phyloP scores from a whole-genome alignment of 2,329 filamentous ascomycete genomes.

The Didymella arachidicola region DNA sequence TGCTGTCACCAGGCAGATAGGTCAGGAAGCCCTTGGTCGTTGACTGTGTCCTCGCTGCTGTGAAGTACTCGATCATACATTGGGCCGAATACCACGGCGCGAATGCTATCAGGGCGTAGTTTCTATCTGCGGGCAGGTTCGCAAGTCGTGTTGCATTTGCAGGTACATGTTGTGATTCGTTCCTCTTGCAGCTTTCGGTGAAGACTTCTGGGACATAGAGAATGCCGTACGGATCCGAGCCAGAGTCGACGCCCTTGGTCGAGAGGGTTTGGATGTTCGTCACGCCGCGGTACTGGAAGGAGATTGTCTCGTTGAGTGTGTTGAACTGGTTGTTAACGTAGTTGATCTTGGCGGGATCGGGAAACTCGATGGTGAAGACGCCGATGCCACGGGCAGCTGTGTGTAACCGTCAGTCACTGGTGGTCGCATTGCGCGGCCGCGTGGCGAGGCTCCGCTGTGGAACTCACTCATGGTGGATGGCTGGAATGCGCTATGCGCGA shows the following conservation, averaged over 20 bases:
- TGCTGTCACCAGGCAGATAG: constrained; percentile 58
- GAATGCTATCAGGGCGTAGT: constrained; percentile 79
- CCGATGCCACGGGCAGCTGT: constrained; percentile 47
- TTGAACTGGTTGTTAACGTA: constrained; percentile 43
- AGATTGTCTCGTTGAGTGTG: constrained; percentile 40
- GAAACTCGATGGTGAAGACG: constrained; percentile 49
- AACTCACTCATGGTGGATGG: constrained; percentile 50
- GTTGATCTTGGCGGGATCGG: constrained; percentile 41
- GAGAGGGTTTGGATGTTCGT: constrained; percentile 79
- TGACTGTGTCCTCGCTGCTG: constrained; percentile 61
- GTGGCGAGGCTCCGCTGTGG: constrained; percentile 13
- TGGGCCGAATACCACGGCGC: constrained; percentile 82
- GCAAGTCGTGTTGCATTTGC: constrained; percentile 74
- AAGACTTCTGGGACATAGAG: constrained; percentile 82
- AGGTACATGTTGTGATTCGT: constrained; percentile 73
- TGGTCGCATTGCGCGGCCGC: constrained; percentile 3
- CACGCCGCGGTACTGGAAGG: constrained; percentile 50
- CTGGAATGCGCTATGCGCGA: constrained; percentile 14
- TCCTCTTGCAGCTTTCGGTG: constrained; percentile 68
- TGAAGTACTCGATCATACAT: constrained; percentile 78
- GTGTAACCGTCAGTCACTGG: constrained; percentile 23
- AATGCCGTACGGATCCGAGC: constrained; percentile 75
- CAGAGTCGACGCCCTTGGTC: constrained; percentile 67
- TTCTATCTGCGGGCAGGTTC: constrained; percentile 68
- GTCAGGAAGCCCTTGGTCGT: constrained; percentile 64